Evolutionary conservation across 257 asterid species (phyloP), one percentile per base, ranked within the genome.

Genomic region (Jasminum sambac): DNA sequence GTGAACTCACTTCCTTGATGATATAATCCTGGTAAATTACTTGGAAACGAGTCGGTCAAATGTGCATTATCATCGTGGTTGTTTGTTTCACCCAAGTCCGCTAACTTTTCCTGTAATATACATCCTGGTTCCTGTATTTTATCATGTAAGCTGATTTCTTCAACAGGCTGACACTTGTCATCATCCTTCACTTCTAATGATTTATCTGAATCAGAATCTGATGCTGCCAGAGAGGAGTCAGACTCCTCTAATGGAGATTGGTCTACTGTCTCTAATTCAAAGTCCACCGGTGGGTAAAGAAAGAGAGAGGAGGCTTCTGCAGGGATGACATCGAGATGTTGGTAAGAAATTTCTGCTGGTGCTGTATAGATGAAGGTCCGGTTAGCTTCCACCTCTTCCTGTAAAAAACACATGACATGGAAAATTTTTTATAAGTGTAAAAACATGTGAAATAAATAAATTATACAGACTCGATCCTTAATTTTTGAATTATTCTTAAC

Each of bases 341-440:
- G 79, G 74, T 79, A 82, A 36, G 61, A 77, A 50, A 80, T 81
- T 79, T 77, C 83, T 57, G 41, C 21, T 52, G 83, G 48, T 50
- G 80, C 72, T 37, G 81, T 43, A 64, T 81, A 78, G 8, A 63
- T 75, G 69, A 84, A 72, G 71, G 82, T 72, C 17, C 69, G 81
- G 5, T 67, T 66, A 69, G 73, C 79, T 76, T 74, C 87, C 41
- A 62, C 81, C 64, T 75, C 84, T 74, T 74, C 92, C 96, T 89
- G 85, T 63, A 10, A 34, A 75, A 69, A 62, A 63, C 30, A 36
- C 38, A 36, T 64, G 11, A 61, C 16, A 34, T 10, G 23, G 30
- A 59, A 55, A n/a, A 5, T 26, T 7, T 38, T 65, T 63, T 62
- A 34, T 24, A 21, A 26, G 48, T 34, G 39, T 39, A 68, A 41